phyloP scores from a whole-genome alignment of 106 monocot species.

The Narthecium ossifragum region DNA sequence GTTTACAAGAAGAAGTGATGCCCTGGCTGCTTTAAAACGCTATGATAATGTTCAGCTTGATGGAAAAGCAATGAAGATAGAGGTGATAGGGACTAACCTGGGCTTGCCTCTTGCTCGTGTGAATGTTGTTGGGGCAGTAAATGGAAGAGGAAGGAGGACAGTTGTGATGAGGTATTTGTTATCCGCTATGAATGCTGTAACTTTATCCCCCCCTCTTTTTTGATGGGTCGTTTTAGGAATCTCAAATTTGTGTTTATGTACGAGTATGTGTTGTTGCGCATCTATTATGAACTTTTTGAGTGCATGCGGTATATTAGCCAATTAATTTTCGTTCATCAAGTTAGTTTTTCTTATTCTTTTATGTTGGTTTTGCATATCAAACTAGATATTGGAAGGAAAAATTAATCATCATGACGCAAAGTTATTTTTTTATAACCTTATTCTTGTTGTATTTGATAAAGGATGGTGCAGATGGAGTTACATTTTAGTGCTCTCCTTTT shows the following conservation, averaged over 20 bases:
- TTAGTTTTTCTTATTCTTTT: not conserved
- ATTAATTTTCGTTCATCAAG: not conserved
- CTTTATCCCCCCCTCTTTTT: not conserved
- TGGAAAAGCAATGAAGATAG: conserved; percentile 98
- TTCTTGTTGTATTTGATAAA: too few species aligned
- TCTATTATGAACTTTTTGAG: not conserved
- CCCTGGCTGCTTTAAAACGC: conserved; percentile 72
- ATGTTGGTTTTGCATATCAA: not conserved
- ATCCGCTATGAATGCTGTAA: not conserved
- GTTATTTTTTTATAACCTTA: too few species aligned
- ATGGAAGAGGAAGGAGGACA: conserved; percentile 71
- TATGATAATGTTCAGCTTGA: conserved; percentile 97
- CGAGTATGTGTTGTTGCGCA: not conserved
- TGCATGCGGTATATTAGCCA: not conserved
- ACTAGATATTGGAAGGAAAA: not conserved
- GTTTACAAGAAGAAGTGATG: conserved; percentile 78
- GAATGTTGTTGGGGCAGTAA: conserved; percentile 49
- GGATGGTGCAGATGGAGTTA: not conserved
- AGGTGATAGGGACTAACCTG: conserved; percentile 63
- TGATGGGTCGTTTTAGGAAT: too few species aligned
- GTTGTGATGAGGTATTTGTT: conserved; percentile 74
- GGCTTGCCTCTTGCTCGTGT: conserved; percentile 49
- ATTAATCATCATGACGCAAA: too few species aligned
- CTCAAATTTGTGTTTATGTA: not conserved
- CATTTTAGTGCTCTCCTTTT: not conserved